Evolutionary conservation across 1,284 basidiomycete species (phyloP), one percentile per base, ranked within the genome.

Genomic region (Rhodotorula sp.): DNA sequence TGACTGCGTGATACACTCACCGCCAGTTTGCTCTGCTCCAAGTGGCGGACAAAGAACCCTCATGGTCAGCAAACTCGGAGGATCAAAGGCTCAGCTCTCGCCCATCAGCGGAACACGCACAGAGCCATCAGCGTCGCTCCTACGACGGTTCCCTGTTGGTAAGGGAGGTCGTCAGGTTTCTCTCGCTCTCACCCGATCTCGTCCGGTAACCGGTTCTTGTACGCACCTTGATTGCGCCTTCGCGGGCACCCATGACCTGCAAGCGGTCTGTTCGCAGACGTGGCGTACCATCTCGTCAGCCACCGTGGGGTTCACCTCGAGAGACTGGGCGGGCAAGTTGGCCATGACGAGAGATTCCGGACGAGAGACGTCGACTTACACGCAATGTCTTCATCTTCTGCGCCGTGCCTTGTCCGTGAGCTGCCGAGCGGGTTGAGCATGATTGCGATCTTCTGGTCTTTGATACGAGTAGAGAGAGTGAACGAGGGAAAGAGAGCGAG

Each of bases 241-340:
- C 72, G 16, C 72, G 52, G 7, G 72, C 72, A 20, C 69, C 72
- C 29, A 73, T 51, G 8, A 73, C 69, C 26, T 73, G 72, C n/a
- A 73, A 56, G 31, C 66, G 66, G 59, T 73, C 71, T 69, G 47
- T 16, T 2, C 0, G 23, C 20, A 3, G 15, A 54, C 20, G 31
- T 16, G 15, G 10, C 39, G 39, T 43, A 43, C 3, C 6, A 10
- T n/a, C 16, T 21, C 15, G 57, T 29, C 29, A 49, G 31, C 31
- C 5, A n/a, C 10, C 5, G 39, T 12, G 34, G 7, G 23, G 7
- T 31, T 20, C 7, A 52, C 20, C 14, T 5, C 10, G 34, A 7
- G 21, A 5, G 59, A 61, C 1, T 10, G 34, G 26, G 26, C 26
- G 21, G 21, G 48, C 26, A 6, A 10, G 39, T 43, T 43, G 39